A percentile compares a stretch with the other conserved stretches of the same genome.
These are phyloP conservation scores for Sphenostylis stenocarpa DNA, from an alignment of 306 rosid genomes.

Conservation along the genomic window DNA sequence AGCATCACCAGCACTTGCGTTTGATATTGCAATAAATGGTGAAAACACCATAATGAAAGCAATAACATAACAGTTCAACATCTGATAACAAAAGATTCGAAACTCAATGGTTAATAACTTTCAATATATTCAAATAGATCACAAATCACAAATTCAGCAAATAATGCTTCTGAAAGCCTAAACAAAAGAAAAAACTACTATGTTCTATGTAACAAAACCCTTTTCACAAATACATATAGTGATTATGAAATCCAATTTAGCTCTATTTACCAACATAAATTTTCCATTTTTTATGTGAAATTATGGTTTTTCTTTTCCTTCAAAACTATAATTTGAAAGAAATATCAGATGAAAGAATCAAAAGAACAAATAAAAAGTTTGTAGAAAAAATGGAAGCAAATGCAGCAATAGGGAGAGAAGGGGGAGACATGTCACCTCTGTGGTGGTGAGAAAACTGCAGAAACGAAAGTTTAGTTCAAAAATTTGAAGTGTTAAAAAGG, in stretches of 20 bases:
- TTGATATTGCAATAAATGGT: conserved; percentile 40
- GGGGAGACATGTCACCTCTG: background rate
- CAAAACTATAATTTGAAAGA: background rate
- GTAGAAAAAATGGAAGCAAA: background rate
- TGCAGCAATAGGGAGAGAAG: background rate
- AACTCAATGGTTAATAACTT: conserved; percentile 13
- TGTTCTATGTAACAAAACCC: background rate
- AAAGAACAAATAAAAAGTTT: background rate
- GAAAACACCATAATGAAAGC: conserved; percentile 52
- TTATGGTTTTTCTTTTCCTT: background rate
- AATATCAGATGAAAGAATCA: background rate
- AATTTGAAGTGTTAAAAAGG: background rate
- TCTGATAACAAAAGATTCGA: conserved; percentile 44
- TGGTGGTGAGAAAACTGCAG: background rate
- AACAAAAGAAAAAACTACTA: background rate
- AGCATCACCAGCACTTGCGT: conserved; percentile 73
- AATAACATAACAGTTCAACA: conserved; percentile 44
- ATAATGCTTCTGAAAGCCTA: background rate
- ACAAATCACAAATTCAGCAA: conserved; percentile 1
- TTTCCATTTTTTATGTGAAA: background rate
- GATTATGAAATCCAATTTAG: background rate
- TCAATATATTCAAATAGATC: background rate
- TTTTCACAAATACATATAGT: background rate
- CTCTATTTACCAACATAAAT: background rate
- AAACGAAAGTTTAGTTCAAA: background rate